Evolutionary conservation across 2,329 filamentous ascomycete species (phyloP), one percentile per base, ranked within the genome.

Genomic region (Aspergillus persii): DNA sequence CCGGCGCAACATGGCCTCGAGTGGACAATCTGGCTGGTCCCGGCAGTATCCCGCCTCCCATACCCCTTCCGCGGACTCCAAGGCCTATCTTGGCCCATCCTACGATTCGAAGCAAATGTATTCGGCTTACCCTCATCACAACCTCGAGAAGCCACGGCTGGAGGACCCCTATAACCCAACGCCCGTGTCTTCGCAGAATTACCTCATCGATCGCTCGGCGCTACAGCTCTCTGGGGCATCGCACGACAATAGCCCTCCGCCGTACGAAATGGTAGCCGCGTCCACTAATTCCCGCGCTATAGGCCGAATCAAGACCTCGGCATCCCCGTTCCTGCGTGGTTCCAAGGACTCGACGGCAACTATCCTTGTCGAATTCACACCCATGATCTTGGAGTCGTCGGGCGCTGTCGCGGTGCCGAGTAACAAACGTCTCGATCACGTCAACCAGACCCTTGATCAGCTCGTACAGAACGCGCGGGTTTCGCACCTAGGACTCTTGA

Each of bases 1-100:
- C 30, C 78, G 84, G 29, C 78, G 81, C 61, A 75, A 66, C 56
- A 76, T 77, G 71, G 68, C 69, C 23, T 71, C 72, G 15, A 68
- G 63, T 57, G 70, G 67, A 33, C 69, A 73, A 41, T 63, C 61
- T 15, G 56, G 47, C 39, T 61, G 63, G 27, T 61, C 63, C n/a
- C 68, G 68, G 60, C 62, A 62, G 49, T 68, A 68, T 53, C 65
- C 69, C 5, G 65, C 71, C 4, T 71, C 72, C 15, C 70, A 70
- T 50, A 57, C 56, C 5, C 68, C 67, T 23, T 67, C 66, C 44
- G 56, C 62, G 15, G 69, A 66, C 30, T 68, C 69, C 6, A 73
- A 73, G 44, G 53, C 72, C 77, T 69, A 71, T 0, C 64, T 69
- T 12, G 68, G 66, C 30, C 62, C 78, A 74, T 66, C 73, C 78